Evolutionary conservation across 2,329 filamentous ascomycete genomes (phyloP).

Genomic region (Aspergillus melleus): DNA sequence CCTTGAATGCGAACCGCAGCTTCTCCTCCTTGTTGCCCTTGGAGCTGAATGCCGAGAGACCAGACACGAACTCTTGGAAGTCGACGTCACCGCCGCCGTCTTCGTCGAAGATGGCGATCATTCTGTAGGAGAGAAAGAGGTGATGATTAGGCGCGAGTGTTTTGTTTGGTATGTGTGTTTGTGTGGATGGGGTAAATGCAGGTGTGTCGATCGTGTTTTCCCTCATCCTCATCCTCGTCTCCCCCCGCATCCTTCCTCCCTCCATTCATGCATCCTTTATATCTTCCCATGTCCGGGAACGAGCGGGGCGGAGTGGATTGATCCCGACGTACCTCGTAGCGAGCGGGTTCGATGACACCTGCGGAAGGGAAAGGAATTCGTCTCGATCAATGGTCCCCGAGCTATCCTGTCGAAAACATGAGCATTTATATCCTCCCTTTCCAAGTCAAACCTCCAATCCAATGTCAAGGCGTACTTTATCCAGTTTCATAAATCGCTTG

Average conservation of each 20-base stretch:
- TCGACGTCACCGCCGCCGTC: slow-evolving; percentile 97
- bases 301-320: neutral
- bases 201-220: neutral
- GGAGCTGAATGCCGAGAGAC: slow-evolving; percentile 90
- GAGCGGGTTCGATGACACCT: slow-evolving; percentile 96
- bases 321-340: slow-evolving; percentile 73
- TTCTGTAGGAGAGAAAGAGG: slow-evolving; percentile 53
- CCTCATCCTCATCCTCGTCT: too few species aligned
- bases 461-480: slow-evolving; percentile 66
- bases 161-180: too few species aligned
- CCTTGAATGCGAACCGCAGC: slow-evolving; percentile 95
- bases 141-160: too few species aligned
- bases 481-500: slow-evolving; percentile 98
- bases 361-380: slow-evolving; percentile 93
- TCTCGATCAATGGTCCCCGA: slow-evolving; percentile 98
- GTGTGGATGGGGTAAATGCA: too few species aligned
- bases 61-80: slow-evolving; percentile 97
- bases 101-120: slow-evolving; percentile 99
- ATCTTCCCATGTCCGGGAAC: too few species aligned
- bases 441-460: neutral
- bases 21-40: slow-evolving; percentile 99
- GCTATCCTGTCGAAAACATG: slow-evolving; percentile 67
- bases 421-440: neutral
- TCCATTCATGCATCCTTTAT: neutral
- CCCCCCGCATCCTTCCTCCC: neutral